These are phyloP conservation scores for Thozetella sp. DNA, from an alignment of 495 filamentous ascomycete genomes.

Conservation along the genomic window DNA sequence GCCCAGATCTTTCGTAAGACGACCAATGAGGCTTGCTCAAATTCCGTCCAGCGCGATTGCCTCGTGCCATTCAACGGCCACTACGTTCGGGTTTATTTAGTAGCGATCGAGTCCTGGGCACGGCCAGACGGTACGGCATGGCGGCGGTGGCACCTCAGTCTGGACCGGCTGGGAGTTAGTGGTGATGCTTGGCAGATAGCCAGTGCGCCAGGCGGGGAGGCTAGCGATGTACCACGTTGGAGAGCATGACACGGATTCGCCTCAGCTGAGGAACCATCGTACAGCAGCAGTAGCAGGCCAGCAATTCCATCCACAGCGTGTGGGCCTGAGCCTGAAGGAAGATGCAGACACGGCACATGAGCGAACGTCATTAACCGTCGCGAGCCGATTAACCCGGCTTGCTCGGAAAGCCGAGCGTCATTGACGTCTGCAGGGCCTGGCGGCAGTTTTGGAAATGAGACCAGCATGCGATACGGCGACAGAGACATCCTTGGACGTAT, in stretches of 20 bases:
- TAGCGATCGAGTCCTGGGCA: not conserved
- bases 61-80: not conserved
- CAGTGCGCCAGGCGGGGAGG: not conserved
- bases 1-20: not conserved
- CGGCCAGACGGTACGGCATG: not conserved
- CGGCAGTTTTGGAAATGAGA: too few species aligned
- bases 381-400: too few species aligned
- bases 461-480: too few species aligned
- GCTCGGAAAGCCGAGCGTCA: too few species aligned
- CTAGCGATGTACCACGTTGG: not conserved
- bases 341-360: too few species aligned
- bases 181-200: not conserved
- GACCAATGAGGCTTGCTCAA: not conserved
- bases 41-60: not conserved
- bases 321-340: too few species aligned
- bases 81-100: not conserved
- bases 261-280: not conserved
- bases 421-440: too few species aligned
- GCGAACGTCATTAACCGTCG: too few species aligned
- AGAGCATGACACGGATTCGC: not conserved
- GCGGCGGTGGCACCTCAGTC: conserved; percentile 1
- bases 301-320: too few species aligned
- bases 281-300: too few species aligned
- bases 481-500: too few species aligned
- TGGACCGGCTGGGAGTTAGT: not conserved